Evolutionary conservation across 2,329 filamentous ascomycete genomes (phyloP).

Genomic region (Diaporthe sp.): DNA sequence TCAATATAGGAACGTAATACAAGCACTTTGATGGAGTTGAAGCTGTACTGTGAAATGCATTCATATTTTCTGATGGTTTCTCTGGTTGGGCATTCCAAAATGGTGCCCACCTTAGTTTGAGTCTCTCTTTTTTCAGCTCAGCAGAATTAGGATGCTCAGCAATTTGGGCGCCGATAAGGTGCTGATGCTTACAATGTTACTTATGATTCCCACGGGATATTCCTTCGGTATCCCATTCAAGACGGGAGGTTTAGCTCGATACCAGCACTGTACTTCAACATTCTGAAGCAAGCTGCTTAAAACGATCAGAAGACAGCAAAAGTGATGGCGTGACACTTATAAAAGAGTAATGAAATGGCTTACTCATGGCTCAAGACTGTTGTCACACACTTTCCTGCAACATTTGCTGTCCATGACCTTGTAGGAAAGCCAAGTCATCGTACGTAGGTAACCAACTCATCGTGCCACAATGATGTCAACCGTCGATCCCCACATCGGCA

Average conservation of each 20-base stretch:
- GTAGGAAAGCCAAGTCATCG: not conserved
- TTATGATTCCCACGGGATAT: not conserved
- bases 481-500: conserved; percentile 26
- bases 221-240: not conserved
- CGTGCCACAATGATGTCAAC: conserved; percentile 20
- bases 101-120: not conserved
- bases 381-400: not conserved
- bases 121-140: not conserved
- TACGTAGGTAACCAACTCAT: not conserved
- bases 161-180: not conserved
- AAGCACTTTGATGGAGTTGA: not conserved
- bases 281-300: not conserved
- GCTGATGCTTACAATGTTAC: not conserved
- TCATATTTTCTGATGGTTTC: not conserved
- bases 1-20: too few relatives aligned
- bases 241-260: not conserved
- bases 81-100: not conserved
- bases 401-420: not conserved
- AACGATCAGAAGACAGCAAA: not conserved
- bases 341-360: too few relatives aligned
- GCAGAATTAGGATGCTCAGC: not conserved
- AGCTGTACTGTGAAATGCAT: not conserved
- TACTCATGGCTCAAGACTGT: not conserved
- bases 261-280: not conserved
- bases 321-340: too few relatives aligned